phyloP scores from a whole-genome alignment of 2,329 filamentous ascomycete genomes.

The Beauveria pseudobassiana region DNA sequence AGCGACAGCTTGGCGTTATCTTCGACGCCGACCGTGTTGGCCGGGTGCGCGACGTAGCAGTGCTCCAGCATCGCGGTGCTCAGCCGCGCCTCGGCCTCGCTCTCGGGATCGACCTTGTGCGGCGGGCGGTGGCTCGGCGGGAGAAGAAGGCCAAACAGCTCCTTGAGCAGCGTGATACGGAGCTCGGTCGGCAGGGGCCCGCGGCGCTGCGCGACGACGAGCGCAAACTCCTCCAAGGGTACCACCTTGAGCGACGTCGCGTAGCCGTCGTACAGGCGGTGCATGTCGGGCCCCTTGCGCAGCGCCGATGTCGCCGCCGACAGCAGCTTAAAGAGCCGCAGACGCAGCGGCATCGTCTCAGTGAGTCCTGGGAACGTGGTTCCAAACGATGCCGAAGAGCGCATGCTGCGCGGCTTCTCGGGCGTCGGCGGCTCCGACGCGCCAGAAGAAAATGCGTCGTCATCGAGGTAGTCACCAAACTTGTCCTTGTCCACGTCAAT shows the following conservation, averaged over 20 bases:
- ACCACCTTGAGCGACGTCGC: conserved; percentile 50
- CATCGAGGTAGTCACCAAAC: conserved; percentile 53
- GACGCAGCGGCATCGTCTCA: conserved; percentile 53
- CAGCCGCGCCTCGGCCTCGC: conserved; percentile 30
- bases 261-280: conserved; percentile 52
- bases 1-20: conserved; percentile 70
- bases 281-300: conserved; percentile 31
- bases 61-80: conserved; percentile 40
- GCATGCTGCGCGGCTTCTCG: conserved; percentile 26
- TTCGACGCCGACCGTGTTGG: conserved; percentile 49
- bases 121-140: conserved; percentile 34
- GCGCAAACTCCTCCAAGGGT: conserved; percentile 48
- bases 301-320: conserved; percentile 42
- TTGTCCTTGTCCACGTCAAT: conserved; percentile 53
- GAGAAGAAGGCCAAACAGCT: conserved; percentile 39
- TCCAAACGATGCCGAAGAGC: conserved; percentile 17
- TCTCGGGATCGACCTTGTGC: conserved; percentile 27
- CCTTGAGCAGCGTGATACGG: conserved; percentile 38
- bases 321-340: conserved; percentile 53
- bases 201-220: conserved; percentile 37
- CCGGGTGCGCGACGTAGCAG: conserved; percentile 59
- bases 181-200: conserved; percentile 29
- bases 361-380: conserved; percentile 24
- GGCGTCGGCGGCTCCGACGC: conserved; percentile 39
- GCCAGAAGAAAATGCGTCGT: conserved; percentile 44